A percentile compares a stretch with the other conserved stretches of the same genome.
These are phyloP conservation scores for Cinchona pubescens DNA, from an alignment of 257 asterid genomes.

Conservation along the genomic window DNA sequence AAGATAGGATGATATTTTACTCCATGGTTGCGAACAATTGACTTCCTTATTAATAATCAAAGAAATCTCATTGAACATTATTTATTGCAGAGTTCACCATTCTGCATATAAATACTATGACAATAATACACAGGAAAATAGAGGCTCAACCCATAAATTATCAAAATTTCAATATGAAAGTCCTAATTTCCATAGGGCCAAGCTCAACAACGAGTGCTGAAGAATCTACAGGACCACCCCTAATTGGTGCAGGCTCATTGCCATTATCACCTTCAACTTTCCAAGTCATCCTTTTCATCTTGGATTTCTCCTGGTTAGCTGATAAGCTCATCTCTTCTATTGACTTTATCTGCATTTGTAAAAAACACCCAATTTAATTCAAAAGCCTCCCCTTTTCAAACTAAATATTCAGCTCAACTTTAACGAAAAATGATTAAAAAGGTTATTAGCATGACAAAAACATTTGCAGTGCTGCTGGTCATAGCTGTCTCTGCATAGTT, in stretches of 20 bases:
- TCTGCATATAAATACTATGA: background rate
- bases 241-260: conserved; percentile 29
- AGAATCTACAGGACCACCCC: conserved; percentile 47
- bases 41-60: background rate
- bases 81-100: background rate
- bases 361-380: background rate
- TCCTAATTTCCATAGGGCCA: conserved; percentile 89
- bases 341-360: conserved; percentile 43
- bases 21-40: background rate
- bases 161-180: conserved; percentile 56
- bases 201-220: conserved; percentile 58
- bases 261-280: conserved; percentile 39
- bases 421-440: background rate
- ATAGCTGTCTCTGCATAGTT: background rate
- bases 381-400: background rate
- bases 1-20: background rate
- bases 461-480: no score
- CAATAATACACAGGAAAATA: background rate
- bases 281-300: conserved; percentile 62
- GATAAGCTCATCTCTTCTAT: conserved; percentile 70
- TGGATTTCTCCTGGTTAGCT: conserved; percentile 66
- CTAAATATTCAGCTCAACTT: background rate
- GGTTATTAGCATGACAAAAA: background rate
- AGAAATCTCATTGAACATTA: background rate
- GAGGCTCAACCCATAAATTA: background rate